Conservation (phyloP, 768 basidiomycete species). For the Tylopilus balloui region DNA sequence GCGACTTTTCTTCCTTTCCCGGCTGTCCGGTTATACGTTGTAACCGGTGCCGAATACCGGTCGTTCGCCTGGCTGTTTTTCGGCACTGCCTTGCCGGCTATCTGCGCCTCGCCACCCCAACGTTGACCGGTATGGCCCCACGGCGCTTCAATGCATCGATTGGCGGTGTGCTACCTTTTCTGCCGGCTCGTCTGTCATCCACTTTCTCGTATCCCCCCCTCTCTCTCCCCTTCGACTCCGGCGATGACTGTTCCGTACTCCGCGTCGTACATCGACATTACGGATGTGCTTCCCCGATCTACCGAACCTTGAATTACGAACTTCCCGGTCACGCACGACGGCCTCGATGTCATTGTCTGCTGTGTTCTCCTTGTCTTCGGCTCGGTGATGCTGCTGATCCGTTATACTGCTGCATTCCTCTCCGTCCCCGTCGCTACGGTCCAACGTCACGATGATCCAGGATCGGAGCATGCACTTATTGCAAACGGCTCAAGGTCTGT, state of each 20-base stretch:
- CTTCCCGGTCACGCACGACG: conserved; percentile 3
- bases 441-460: conserved; percentile 35
- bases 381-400: conserved; percentile 12
- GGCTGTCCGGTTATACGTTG: conserved; percentile 9
- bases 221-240: neutral
- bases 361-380: conserved; percentile 5
- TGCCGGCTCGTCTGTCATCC: conserved; percentile 4
- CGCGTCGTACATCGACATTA: no score
- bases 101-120: neutral
- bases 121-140: neutral
- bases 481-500: conserved; percentile 83
- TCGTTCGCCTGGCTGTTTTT: neutral
- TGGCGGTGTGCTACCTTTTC: conserved; percentile 10
- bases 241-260: neutral
- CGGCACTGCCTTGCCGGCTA: conserved; percentile 18
- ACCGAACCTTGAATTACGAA: conserved; percentile 1
- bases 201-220: neutral
- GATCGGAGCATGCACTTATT: conserved; percentile 79
- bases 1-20: neutral
- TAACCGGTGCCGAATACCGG: conserved; percentile 13
- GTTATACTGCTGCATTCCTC: conserved; percentile 2
- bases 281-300: neutral
- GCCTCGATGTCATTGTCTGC: neutral
- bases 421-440: conserved; percentile 7
- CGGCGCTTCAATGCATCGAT: conserved; percentile 5